Evolutionary conservation across 2,329 filamentous ascomycete genomes (phyloP).

Genomic region (Trichoderma pleuroti): DNA sequence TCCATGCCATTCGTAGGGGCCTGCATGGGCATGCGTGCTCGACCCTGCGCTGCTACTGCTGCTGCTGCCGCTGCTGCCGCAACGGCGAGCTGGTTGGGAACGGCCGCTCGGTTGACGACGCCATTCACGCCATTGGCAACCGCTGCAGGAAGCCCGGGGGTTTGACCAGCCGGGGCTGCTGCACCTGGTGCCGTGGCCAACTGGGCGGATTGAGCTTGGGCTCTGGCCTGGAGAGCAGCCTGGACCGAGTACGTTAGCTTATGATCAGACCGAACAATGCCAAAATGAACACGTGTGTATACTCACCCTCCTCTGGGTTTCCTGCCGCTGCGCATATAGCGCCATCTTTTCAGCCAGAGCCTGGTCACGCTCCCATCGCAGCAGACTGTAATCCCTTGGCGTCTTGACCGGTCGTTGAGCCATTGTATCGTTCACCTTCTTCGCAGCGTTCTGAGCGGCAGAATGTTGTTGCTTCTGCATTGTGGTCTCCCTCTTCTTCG

Average conservation of each 20-base stretch:
- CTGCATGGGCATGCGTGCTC: slow-evolving; percentile 54
- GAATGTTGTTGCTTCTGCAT: slow-evolving; percentile 89
- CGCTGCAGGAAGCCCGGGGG: slow-evolving; percentile 27
- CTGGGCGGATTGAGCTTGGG: slow-evolving; percentile 44
- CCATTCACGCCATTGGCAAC: slow-evolving; percentile 29
- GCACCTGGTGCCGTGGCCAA: slow-evolving; percentile 41
- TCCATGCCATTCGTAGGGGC: slow-evolving; percentile 50
- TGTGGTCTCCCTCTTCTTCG: slow-evolving; percentile 85
- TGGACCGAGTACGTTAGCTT: slow-evolving; percentile 29
- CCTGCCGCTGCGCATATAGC: slow-evolving; percentile 56
- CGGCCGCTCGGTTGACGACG: slow-evolving; percentile 35
- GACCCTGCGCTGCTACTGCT: slow-evolving; percentile 41
- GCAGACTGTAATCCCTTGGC: slow-evolving; percentile 83
- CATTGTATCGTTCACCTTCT: slow-evolving; percentile 70
- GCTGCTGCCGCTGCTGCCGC: slow-evolving; percentile 38
- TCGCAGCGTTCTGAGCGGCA: slow-evolving; percentile 67
- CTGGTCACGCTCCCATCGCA: slow-evolving; percentile 84
- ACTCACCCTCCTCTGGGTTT: slow-evolving; percentile 55
- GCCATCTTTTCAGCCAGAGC: slow-evolving; percentile 58
- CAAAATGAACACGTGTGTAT: background rate
- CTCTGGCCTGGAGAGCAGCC: slow-evolving; percentile 46
- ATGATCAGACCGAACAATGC: background rate
- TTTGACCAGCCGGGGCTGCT: slow-evolving; percentile 31
- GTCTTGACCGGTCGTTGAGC: slow-evolving; percentile 62
- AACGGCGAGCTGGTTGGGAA: slow-evolving; percentile 44